phyloP scores from a whole-genome alignment of 176 grass and related monocot species.

The Bonia amplexicaulis region DNA sequence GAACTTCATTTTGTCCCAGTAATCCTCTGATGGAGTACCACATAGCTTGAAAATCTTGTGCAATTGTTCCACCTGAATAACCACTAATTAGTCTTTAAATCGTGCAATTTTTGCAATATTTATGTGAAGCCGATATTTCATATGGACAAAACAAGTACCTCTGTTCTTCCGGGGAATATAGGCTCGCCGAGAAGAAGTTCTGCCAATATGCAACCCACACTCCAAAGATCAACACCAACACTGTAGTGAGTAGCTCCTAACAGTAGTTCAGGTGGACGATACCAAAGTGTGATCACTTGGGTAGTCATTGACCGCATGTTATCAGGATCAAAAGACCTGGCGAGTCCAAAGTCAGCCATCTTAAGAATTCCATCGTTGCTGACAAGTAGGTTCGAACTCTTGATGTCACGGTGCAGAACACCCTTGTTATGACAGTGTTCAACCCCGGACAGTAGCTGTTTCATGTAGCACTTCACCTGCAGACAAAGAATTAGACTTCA shows the following conservation, averaged over 20 bases:
- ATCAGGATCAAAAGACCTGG: constrained; percentile 59
- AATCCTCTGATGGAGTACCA: constrained; percentile 73
- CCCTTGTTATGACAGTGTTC: constrained; percentile 81
- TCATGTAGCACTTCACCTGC: constrained; percentile 97
- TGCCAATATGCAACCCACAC: constrained; percentile 84
- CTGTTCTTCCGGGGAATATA: constrained; percentile 78
- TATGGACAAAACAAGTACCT: constrained; percentile 45
- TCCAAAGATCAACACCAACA: constrained; percentile 92
- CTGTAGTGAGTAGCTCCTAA: constrained; percentile 79
- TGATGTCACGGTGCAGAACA: constrained; percentile 89
- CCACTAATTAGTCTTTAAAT: not conserved
- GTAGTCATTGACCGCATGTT: constrained; percentile 62
- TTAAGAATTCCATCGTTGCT: constrained; percentile 77
- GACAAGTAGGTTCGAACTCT: constrained; percentile 86
- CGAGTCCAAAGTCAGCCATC: constrained; percentile 93
- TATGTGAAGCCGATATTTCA: not conserved
- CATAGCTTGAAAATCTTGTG: constrained; percentile 97
- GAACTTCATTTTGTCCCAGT: constrained; percentile 74
- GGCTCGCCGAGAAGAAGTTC: constrained; percentile 73
- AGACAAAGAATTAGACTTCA: not conserved
- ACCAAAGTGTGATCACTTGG: constrained; percentile 95
- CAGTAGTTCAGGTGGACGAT: constrained; percentile 90
- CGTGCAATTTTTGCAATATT: not conserved
- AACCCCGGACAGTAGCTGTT: constrained; percentile 71
- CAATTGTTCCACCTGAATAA: constrained; percentile 88